Percentiles rank a stretch among this genome's conserved stretches.
Conservation (phyloP, 2,329 filamentous ascomycete species). For the Fusarium sp. region DNA sequence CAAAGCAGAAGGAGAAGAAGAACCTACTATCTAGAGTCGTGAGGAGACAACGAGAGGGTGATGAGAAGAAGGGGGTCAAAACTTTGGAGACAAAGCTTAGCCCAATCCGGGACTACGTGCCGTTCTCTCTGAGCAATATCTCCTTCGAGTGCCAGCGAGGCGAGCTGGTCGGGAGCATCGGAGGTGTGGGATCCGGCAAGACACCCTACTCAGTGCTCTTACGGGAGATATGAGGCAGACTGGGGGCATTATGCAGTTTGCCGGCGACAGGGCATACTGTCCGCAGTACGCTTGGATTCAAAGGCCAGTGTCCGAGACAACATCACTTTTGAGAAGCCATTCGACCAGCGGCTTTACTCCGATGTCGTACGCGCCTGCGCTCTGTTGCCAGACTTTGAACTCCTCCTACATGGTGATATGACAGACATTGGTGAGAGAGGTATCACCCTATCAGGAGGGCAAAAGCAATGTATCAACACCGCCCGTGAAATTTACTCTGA, state of each 20-base stretch:
- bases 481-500: neutral
- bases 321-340: neutral
- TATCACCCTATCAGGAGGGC: neutral
- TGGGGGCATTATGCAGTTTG: neutral
- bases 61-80: neutral
- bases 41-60: neutral
- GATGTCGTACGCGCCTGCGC: neutral
- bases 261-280: neutral
- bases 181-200: neutral
- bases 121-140: neutral
- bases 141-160: neutral
- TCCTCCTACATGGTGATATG: neutral
- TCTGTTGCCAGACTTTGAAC: neutral
- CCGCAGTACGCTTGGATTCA: slow-evolving; percentile 2
- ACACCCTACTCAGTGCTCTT: neutral
- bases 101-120: neutral
- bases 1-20: neutral
- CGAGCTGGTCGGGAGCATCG: neutral
- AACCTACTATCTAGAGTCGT: neutral
- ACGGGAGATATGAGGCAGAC: neutral
- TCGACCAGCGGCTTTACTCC: neutral
- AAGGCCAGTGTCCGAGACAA: neutral
- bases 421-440: slow-evolving; percentile 3
- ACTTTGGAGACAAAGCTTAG: neutral
- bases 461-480: slow-evolving; percentile 1